Percentiles rank a stretch among this genome's conserved stretches.
These are phyloP conservation scores for Candida ponderosae DNA, from an alignment of 805 yeast genomes.

Conservation along the genomic window DNA sequence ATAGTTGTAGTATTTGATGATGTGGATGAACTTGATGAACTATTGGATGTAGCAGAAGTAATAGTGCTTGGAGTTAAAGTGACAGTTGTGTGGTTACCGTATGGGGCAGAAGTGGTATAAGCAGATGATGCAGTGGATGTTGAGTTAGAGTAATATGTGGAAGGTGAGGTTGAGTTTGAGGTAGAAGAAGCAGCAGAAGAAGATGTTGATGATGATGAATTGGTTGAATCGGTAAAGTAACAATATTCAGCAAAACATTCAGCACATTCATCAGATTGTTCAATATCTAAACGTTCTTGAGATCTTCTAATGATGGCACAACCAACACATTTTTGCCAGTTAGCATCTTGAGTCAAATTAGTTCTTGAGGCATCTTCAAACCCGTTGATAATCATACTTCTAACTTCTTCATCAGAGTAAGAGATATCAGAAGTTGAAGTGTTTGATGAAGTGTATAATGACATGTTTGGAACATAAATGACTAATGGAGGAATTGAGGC, in stretches of 20 bases:
- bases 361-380: conserved; percentile 59
- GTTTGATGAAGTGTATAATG: conserved; percentile 58
- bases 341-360: conserved; percentile 58
- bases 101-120: neutral
- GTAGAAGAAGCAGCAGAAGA: neutral
- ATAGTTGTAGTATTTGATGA: neutral
- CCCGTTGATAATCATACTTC: conserved; percentile 63
- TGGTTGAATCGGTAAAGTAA: too few species aligned
- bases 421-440: conserved; percentile 65
- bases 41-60: neutral
- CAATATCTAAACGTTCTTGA: conserved; percentile 55
- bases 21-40: neutral
- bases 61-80: neutral
- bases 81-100: neutral
- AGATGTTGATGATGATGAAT: neutral
- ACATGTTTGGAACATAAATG: conserved; percentile 70
- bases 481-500: conserved; percentile 61
- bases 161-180: neutral
- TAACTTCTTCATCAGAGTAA: conserved; percentile 49
- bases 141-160: too few species aligned
- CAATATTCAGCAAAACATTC: conserved; percentile 68
- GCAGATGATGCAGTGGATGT: neutral
- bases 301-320: conserved; percentile 80
- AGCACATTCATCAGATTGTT: conserved; percentile 62
- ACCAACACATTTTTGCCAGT: conserved; percentile 69